Base-by-base conservation (phyloP, 257 asterid genomes). In the Datura wrightii region DNA sequence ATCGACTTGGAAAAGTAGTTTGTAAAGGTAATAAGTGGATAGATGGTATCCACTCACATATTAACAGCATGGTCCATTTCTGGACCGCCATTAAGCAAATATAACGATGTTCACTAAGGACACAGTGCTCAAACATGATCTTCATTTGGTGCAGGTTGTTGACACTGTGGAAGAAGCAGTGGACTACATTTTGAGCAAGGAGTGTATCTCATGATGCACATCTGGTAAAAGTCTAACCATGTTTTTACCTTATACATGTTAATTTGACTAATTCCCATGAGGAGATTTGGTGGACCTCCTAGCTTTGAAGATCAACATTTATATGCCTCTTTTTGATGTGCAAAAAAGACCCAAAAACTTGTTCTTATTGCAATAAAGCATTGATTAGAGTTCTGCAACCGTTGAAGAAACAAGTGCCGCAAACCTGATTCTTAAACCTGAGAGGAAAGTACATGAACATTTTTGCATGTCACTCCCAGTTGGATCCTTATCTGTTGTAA, bases 141-240 rank as follows among this genome's bases (percentile, higher is more conserved):
- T 70, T 81, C 34, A 37, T 56, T 76, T 58, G 65, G 10, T 87
- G 85, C 93, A 95, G 99, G 97, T 95, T 79, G 97, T 95, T 34
- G 98, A 95, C 89, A 89, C 90, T 13, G 97, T 94, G 83, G 98
- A 94, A 82, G 95, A 95, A 85, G 99, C 99, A 39, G 91, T 95
- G 58, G 97, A 94, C 85, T 94, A 86, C 89, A 93, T 95, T 83
- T 87, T 95, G 93, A 92, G 84, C 81, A 91, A 86, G 89, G 99
- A 90, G 90, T 80, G 60, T 79, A 10, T 79, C 71, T 85, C 87
- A 86, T 84, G 83, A 84, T 71, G 82, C 82, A 82, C 84, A 19
- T 84, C 5, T 31, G 63, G 82, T 52, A 78, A 52, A 78, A 15
- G 1, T 34, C 5, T 52, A 31, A 15, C 63, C 82, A 15, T 53